Evolutionary conservation across 176 grass and related monocot species (phyloP).

Genomic region (Triticum timopheevii): DNA sequence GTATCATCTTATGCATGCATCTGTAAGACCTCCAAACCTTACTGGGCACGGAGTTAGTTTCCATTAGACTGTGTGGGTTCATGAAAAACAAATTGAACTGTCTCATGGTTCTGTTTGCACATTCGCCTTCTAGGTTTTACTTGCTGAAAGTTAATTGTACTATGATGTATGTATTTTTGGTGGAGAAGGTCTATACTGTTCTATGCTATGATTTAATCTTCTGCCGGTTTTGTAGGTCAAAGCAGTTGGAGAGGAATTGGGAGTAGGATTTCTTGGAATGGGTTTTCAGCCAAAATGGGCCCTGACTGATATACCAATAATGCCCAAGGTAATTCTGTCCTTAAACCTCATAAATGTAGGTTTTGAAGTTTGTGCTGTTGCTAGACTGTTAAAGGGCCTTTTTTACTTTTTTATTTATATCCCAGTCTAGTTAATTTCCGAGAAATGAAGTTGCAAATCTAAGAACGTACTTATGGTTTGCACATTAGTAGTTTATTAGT

Average conservation of each 20-base stretch:
- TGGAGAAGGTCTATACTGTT: neutral
- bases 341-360: slow-evolving; percentile 6
- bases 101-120: neutral
- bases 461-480: neutral
- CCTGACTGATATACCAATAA: slow-evolving; percentile 77
- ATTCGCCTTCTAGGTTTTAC: neutral
- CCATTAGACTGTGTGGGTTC: neutral
- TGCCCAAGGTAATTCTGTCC: slow-evolving; percentile 77
- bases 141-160: neutral
- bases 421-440: neutral
- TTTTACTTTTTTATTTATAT: neutral
- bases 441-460: neutral
- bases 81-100: neutral
- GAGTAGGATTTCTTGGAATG: slow-evolving; percentile 93
- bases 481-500: neutral
- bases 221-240: slow-evolving; percentile 67
- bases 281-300: slow-evolving; percentile 96
- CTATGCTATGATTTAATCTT: neutral
- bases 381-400: neutral
- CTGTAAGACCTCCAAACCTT: neutral
- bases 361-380: neutral
- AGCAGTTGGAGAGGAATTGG: slow-evolving; percentile 92
- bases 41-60: neutral
- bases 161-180: neutral
- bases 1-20: neutral